Evolutionary conservation across 257 asterid species (phyloP), one percentile per base, ranked within the genome.

Genomic region (Jacaranda mimosifolia): DNA sequence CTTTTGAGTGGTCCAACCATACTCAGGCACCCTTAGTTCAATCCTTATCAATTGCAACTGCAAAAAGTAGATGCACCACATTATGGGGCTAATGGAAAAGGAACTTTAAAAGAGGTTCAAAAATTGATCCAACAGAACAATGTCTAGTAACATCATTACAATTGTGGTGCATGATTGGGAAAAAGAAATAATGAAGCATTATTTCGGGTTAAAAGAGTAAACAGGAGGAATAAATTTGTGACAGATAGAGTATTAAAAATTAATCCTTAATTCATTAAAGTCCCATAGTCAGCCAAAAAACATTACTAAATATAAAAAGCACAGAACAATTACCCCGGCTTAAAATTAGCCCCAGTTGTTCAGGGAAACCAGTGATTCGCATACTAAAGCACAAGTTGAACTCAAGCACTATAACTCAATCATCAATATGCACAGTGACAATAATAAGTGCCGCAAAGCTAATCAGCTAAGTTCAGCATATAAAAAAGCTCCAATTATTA

Each of bases 1-100:
- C 90, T 95, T 95, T 85, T 93, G 98, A 0, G 97, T 91, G 40
- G 99, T 95, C 99, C 99, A 95, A 58, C 99, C 97, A 89, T 89
- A 96, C 82, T 90, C 97, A 3, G 98, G 98, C 77, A 96, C 97
- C 83, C 99, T 91, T 53, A 85, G 84, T 76, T 93, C 93, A 59
- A 95, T 95, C 80, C 98, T 89, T 55, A 95, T 86, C 77, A 93
- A 83, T 90, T 96, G 99, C 60, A 96, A 81, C 99, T 96, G 92
- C 88, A 89, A n/a, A 84, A 45, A 26, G 72, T 65, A 59, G 78
- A 81, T 35, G 58, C 76, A 57, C 58, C 59, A 58, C 75, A 56
- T 68, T 77, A 49, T 59, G 18, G 68, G 26, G 12, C 18, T 9
- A 35, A n/a, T 42, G 39, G 13, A 65, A 55, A 55, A 53, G 4